These are phyloP conservation scores for Afroboletus lepidellus DNA, from an alignment of 1,284 basidiomycete genomes.

Conservation along the genomic window DNA sequence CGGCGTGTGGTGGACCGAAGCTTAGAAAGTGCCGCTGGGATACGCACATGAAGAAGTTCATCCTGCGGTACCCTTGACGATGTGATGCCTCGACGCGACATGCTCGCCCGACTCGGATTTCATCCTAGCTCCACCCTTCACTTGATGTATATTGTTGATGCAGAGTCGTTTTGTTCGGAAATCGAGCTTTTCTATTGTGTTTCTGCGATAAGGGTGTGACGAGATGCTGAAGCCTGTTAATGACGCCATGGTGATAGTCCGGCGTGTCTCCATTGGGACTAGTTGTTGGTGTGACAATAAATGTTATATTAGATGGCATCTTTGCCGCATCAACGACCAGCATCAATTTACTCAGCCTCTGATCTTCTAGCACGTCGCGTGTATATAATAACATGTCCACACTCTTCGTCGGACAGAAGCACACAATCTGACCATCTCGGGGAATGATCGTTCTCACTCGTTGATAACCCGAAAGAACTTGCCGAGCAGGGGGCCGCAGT, in stretches of 20 bases:
- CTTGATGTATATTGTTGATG: constrained; percentile 10
- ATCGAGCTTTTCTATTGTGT: constrained; percentile 8
- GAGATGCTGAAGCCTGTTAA: not conserved
- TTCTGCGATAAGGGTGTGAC: not conserved
- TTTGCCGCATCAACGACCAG: constrained; percentile 9
- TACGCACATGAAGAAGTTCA: constrained; percentile 55
- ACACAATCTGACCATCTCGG: constrained; percentile 1
- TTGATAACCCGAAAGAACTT: not conserved
- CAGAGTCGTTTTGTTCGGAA: constrained; percentile 25
- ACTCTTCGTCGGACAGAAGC: not conserved
- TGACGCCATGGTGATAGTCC: constrained; percentile 13
- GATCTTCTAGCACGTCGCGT: not conserved
- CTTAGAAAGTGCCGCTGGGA: constrained; percentile 61
- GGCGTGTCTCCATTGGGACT: constrained; percentile 1
- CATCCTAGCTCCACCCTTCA: constrained; percentile 3
- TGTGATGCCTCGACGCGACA: not conserved
- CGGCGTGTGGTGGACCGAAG: constrained; percentile 49
- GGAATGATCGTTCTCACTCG: constrained; percentile 4
- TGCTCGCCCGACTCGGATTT: not conserved
- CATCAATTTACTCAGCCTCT: constrained; percentile 2
- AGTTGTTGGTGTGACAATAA: too few relatives aligned
- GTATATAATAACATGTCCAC: not conserved
- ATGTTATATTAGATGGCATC: not conserved
- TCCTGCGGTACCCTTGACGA: constrained; percentile 58
- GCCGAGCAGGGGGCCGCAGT: not conserved